Base-by-base conservation (phyloP, 2,329 filamentous ascomycete genomes). In the Colletotrichum eremochloae region DNA sequence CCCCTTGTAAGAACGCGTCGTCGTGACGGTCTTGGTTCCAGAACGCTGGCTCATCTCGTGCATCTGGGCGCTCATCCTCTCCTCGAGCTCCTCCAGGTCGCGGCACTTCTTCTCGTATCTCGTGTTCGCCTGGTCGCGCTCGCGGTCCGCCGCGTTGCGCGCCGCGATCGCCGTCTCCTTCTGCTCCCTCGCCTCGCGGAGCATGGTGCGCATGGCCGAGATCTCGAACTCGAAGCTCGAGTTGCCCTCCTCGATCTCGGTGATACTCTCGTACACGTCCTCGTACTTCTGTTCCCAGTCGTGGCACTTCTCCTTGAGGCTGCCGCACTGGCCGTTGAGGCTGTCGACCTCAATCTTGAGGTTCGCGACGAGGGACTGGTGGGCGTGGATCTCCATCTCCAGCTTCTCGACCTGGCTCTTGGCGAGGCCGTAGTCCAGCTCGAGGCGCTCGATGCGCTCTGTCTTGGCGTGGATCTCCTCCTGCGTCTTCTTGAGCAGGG, bases 21-120 rank as follows among this genome's bases (percentile, higher is more conserved):
- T 62, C 3, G 62, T 64, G 24, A 55, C 18, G 3, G 62, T 64
- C 62, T 36, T 64, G n/a, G 36, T 36, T 0, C 48, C 62, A 14
- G 62, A 44, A n/a, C 46, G 63, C 24, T 42, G 36, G 38, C 29
- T 57, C 50, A 65, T 38, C 36, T 64, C 68, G n/a, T 68, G 65
- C 48, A 71, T 44, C 24, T 71, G 68, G 50, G 33, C 40, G 42
- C 56, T 46, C 68, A 71, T 62, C 15, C 64, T 69, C 55, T 68
- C 44, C 63, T 69, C 56, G 55, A 71, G 73, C 15, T 70, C 64
- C 18, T 75, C 76, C 20, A 67, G 31, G 29, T 68, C 60, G 57
- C 52, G 67, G 6, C 71, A 71, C 24, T 73, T 68, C 42, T 62
- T 57, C 58, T 71, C 68, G 38, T 36, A 71, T 5, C 31, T 29